A percentile compares a stretch with the other conserved stretches of the same genome.
Conservation (phyloP, 257 asterid species). For the Thymus quinquecostatus region DNA sequence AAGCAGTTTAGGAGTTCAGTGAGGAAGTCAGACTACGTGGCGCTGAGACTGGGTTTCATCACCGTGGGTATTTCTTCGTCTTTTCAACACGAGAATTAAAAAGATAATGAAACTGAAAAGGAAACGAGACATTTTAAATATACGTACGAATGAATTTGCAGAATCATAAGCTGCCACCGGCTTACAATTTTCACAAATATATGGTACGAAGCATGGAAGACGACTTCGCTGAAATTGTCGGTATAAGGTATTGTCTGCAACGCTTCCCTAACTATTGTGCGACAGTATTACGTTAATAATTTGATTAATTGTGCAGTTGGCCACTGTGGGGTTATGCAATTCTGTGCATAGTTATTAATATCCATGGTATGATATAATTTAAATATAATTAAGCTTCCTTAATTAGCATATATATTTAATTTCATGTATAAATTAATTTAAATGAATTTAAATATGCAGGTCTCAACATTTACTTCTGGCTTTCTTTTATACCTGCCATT, state of each 20-base stretch:
- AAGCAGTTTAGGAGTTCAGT: slow-evolving; percentile 79
- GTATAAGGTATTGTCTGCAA: slow-evolving; percentile 62
- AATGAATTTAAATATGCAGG: slow-evolving; percentile 44
- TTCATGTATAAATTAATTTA: too few relatives aligned
- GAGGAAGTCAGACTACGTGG: slow-evolving; percentile 76
- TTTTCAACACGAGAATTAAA: too few relatives aligned
- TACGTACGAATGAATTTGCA: slow-evolving; percentile 32
- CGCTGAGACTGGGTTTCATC: slow-evolving; percentile 87
- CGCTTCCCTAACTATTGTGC: too few relatives aligned
- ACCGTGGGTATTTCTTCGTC: slow-evolving; percentile 58
- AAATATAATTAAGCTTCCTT: too few relatives aligned
- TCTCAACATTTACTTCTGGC: slow-evolving; percentile 86
- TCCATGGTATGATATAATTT: slow-evolving; percentile 58
- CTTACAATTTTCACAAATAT: slow-evolving; percentile 85
- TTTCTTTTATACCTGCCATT: slow-evolving; percentile 78
- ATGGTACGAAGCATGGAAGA: slow-evolving; percentile 98
- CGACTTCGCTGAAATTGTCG: slow-evolving; percentile 79
- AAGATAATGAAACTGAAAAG: too few relatives aligned
- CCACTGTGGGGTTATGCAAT: slow-evolving; percentile 93
- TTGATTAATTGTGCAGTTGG: slow-evolving; percentile 60
- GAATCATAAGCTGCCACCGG: slow-evolving; percentile 74
- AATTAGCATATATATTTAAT: too few relatives aligned
- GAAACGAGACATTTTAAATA: too few relatives aligned
- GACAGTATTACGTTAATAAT: too few relatives aligned
- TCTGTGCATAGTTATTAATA: slow-evolving; percentile 81